Conservation (phyloP, 2,329 filamentous ascomycete species). For the Penicillium sp. region DNA sequence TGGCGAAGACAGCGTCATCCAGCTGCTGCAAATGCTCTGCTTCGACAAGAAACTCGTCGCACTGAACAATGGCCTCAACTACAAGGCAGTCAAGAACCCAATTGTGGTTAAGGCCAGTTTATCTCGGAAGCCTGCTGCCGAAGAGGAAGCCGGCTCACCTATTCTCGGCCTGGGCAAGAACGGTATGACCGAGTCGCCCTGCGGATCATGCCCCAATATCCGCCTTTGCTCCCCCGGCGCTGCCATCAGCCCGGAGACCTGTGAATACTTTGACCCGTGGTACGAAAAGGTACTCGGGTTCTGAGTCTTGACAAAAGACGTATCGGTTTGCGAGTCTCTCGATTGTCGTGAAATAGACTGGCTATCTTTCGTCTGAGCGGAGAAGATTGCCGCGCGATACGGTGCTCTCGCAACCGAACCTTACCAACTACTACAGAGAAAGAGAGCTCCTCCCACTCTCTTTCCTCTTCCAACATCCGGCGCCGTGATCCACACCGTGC, state of each 20-base stretch:
- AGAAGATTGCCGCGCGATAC: not conserved
- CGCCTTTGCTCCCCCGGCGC: constrained; percentile 90
- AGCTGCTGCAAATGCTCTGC: constrained; percentile 84
- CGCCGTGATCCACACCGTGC: constrained; percentile 23
- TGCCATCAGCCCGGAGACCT: constrained; percentile 86
- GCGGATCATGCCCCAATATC: constrained; percentile 90
- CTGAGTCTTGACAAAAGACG: constrained; percentile 24
- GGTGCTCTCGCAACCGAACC: constrained; percentile 4
- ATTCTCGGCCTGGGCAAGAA: constrained; percentile 62
- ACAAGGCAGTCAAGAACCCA: constrained; percentile 54
- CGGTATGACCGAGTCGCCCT: constrained; percentile 86
- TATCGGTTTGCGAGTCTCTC: not conserved
- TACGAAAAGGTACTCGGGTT: constrained; percentile 56
- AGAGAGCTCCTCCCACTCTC: constrained; percentile 10
- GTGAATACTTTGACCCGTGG: constrained; percentile 91
- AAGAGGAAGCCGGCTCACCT: constrained; percentile 41
- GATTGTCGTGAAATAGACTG: not conserved
- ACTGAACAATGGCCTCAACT: constrained; percentile 57
- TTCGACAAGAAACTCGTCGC: constrained; percentile 84
- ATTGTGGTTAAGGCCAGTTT: constrained; percentile 40
- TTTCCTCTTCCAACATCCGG: constrained; percentile 10
- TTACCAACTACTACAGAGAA: not conserved
- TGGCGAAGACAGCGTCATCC: constrained; percentile 75
- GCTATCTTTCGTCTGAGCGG: constrained; percentile 9
- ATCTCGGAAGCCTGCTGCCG: constrained; percentile 41